Percentiles rank a stretch among this genome's conserved stretches.
phyloP scores from a whole-genome alignment of 2,329 filamentous ascomycete species.

The Amphichorda felina region DNA sequence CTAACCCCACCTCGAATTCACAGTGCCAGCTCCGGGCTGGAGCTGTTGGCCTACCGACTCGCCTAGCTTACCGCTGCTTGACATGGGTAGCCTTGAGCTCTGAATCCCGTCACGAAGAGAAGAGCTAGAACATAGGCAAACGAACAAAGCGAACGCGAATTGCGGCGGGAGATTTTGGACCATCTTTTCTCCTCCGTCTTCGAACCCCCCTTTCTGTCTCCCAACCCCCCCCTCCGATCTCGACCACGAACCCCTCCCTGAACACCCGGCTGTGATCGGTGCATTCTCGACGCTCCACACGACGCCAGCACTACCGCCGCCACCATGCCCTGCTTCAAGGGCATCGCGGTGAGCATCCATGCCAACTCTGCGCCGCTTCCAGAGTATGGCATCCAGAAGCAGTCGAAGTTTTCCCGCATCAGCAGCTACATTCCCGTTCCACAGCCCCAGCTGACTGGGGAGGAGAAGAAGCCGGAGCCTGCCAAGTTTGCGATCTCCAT shows the following conservation, averaged over 20 bases:
- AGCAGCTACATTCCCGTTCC: conserved; percentile 96
- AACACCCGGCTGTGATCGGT: background rate
- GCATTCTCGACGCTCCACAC: background rate
- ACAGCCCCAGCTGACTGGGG: conserved; percentile 55
- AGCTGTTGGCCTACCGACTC: background rate
- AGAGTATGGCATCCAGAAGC: conserved; percentile 90
- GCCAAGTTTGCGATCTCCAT: conserved; percentile 98
- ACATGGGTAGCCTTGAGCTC: conserved; percentile 1
- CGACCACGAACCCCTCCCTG: background rate
- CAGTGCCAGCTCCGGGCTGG: no score
- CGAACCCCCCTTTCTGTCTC: no score
- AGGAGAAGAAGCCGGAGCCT: conserved; percentile 71
- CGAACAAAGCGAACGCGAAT: background rate
- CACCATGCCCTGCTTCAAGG: conserved; percentile 92
- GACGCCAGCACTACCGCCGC: conserved; percentile 5
- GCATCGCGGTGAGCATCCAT: conserved; percentile 96
- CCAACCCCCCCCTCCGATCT: no score
- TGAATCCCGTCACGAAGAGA: background rate
- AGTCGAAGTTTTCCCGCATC: conserved; percentile 82
- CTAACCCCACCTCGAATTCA: no score
- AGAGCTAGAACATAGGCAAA: no score
- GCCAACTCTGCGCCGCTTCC: conserved; percentile 67
- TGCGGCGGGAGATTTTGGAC: background rate
- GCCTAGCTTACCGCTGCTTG: conserved; percentile 1
- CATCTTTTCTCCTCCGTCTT: background rate